phyloP scores from a whole-genome alignment of 768 basidiomycete species.

The Hygrocybe punicea region DNA sequence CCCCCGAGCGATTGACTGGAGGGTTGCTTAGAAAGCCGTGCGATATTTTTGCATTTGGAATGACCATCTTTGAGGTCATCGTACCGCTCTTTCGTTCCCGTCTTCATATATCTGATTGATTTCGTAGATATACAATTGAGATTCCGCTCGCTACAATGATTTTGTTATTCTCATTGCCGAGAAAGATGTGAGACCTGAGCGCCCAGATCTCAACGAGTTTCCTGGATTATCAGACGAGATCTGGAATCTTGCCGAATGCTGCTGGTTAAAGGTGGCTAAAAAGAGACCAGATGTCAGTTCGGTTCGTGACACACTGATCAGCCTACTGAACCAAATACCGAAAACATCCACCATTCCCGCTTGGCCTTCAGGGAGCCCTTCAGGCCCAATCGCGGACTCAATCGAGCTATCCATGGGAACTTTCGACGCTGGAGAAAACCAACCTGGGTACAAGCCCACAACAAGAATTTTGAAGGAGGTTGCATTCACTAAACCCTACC shows the following conservation, averaged over 20 bases:
- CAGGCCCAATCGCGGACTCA: too few relatives aligned
- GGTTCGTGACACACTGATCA: too few relatives aligned
- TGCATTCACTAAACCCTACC: too few relatives aligned
- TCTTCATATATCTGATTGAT: neutral
- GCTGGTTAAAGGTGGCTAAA: neutral
- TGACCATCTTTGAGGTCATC: slow-evolving; percentile 21
- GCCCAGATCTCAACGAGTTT: neutral
- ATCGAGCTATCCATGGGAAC: too few relatives aligned
- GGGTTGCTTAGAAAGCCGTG: slow-evolving; percentile 8
- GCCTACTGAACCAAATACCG: too few relatives aligned
- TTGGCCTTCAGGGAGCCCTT: too few relatives aligned
- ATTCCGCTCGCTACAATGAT: slow-evolving; percentile 3
- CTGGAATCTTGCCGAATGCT: neutral
- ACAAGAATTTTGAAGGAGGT: too few relatives aligned
- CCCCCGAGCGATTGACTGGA: too few relatives aligned
- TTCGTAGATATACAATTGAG: slow-evolving; percentile 10
- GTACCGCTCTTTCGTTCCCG: neutral
- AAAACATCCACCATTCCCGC: too few relatives aligned
- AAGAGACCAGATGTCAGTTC: neutral
- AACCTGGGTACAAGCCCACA: too few relatives aligned
- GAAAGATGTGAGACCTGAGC: neutral
- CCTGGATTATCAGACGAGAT: neutral
- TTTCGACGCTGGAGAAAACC: too few relatives aligned
- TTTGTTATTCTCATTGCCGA: slow-evolving; percentile 11
- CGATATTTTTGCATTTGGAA: slow-evolving; percentile 24